Percentiles rank a stretch among this genome's conserved stretches.
Conservation (phyloP, 2,329 filamentous ascomycete species). For the Endoconidiophora polonica region DNA sequence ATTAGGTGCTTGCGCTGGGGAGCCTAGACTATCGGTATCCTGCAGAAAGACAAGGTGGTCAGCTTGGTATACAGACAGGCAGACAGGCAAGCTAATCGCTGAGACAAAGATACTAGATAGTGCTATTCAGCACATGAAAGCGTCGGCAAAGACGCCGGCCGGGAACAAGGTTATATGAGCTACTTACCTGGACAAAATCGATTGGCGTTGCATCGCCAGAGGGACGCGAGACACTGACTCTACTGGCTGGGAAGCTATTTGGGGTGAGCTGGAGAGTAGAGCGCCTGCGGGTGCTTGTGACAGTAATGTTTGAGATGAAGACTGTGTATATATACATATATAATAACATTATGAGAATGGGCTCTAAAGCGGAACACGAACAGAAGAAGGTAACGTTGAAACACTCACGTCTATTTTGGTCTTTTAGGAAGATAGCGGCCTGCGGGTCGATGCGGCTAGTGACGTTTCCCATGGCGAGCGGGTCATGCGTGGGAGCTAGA, state of each 20-base stretch:
- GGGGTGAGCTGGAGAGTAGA: slow-evolving; percentile 62
- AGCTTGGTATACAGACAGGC: neutral
- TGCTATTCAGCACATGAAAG: neutral
- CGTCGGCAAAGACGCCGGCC: slow-evolving; percentile 13
- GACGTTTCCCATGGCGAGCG: slow-evolving; percentile 70
- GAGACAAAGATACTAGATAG: neutral
- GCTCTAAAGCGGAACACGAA: neutral
- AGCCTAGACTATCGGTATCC: slow-evolving; percentile 9
- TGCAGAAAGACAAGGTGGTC: neutral
- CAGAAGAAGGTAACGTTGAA: neutral
- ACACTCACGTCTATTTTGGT: slow-evolving; percentile 74
- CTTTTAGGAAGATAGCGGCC: slow-evolving; percentile 64
- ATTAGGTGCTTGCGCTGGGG: slow-evolving; percentile 1
- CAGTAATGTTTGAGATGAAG: slow-evolving; percentile 30
- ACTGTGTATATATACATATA: neutral
- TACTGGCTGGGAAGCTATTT: slow-evolving; percentile 73
- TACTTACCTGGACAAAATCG: slow-evolving; percentile 77
- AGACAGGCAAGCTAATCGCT: neutral
- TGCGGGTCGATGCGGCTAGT: slow-evolving; percentile 78
- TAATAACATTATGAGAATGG: neutral
- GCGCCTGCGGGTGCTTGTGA: slow-evolving; percentile 66
- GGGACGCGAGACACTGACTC: slow-evolving; percentile 57
- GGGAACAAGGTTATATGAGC: slow-evolving; percentile 15
- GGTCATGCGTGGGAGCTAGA: slow-evolving; percentile 12
- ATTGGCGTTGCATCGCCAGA: slow-evolving; percentile 57